These are phyloP conservation scores for Aspergillus fructus DNA, from an alignment of 2,329 filamentous ascomycete genomes.

Conservation along the genomic window DNA sequence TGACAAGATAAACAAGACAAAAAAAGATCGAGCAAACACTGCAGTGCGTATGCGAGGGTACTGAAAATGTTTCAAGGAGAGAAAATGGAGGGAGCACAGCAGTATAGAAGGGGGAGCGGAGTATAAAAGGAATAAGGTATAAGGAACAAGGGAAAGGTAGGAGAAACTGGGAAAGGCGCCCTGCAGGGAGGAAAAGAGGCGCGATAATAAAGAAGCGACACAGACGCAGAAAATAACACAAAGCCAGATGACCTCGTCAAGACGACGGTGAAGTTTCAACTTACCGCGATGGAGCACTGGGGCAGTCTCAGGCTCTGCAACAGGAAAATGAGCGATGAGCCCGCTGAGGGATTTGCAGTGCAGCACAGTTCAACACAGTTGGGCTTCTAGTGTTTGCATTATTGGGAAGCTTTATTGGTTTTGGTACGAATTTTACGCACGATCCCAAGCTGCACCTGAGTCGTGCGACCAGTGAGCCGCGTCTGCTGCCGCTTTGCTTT, in stretches of 20 bases:
- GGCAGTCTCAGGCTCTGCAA: not conserved
- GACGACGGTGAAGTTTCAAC: not conserved
- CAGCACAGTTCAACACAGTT: slow-evolving; percentile 5
- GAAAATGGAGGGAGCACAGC: not conserved
- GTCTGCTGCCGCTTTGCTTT: slow-evolving; percentile 7
- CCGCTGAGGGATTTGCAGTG: slow-evolving; percentile 4
- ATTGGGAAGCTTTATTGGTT: slow-evolving; percentile 9
- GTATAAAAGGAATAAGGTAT: not conserved
- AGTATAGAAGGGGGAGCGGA: not conserved
- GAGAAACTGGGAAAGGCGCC: not conserved
- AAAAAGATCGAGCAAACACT: not conserved
- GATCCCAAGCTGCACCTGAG: slow-evolving; percentile 12
- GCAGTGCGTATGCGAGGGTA: not conserved
- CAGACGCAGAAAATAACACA: slow-evolving; percentile 6
- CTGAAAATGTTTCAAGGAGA: not conserved
- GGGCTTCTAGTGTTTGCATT: slow-evolving; percentile 9
- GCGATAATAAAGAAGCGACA: slow-evolving; percentile 1
- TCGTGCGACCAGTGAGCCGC: slow-evolving; percentile 16
- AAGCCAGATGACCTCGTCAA: not conserved
- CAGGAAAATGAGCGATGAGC: slow-evolving; percentile 3
- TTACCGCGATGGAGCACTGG: slow-evolving; percentile 2
- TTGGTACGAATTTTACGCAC: slow-evolving; percentile 17
- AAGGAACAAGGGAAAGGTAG: not conserved
- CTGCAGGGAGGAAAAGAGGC: not conserved
- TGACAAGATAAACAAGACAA: not conserved